phyloP scores from a whole-genome alignment of 805 yeast species.

The Yarrowia yakushimensis region DNA sequence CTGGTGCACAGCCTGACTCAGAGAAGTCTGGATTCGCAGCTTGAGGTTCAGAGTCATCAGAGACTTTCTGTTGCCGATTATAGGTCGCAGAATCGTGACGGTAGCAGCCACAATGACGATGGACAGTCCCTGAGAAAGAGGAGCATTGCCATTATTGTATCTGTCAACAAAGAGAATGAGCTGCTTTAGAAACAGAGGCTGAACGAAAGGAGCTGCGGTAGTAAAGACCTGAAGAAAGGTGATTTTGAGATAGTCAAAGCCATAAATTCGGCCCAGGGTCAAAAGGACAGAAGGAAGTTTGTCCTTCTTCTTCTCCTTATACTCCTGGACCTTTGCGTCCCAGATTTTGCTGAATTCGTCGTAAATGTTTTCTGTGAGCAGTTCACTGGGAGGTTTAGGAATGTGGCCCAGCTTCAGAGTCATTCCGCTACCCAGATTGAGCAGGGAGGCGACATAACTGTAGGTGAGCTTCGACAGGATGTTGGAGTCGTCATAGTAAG shows the following conservation, averaged over 20 bases:
- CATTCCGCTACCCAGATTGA: neutral
- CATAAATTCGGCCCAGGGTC: slow-evolving; percentile 41
- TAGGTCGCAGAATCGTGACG: slow-evolving; percentile 68
- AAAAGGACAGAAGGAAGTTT: slow-evolving; percentile 27
- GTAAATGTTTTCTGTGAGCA: slow-evolving; percentile 40
- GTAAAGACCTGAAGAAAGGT: slow-evolving; percentile 46
- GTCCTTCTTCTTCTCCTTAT: neutral
- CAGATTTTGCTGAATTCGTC: slow-evolving; percentile 35
- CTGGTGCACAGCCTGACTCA: slow-evolving; percentile 64
- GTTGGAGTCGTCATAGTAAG: neutral
- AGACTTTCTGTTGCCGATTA: slow-evolving; percentile 72
- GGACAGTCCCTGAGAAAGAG: slow-evolving; percentile 70
- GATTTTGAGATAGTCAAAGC: slow-evolving; percentile 42
- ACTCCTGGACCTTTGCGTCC: slow-evolving; percentile 30
- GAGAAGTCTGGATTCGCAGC: slow-evolving; percentile 55
- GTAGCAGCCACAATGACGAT: slow-evolving; percentile 71
- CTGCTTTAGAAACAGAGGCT: slow-evolving; percentile 43
- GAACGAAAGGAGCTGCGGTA: slow-evolving; percentile 43
- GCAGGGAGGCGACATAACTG: neutral
- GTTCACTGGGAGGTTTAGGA: neutral
- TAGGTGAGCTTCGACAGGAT: neutral
- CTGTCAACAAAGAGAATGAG: slow-evolving; percentile 48
- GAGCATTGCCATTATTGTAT: slow-evolving; percentile 44
- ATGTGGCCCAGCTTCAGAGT: neutral
- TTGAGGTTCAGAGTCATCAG: slow-evolving; percentile 70